phyloP scores from a whole-genome alignment of 225 moss, liverwort and hornwort genomes.

The Marchantia polymorpha region DNA sequence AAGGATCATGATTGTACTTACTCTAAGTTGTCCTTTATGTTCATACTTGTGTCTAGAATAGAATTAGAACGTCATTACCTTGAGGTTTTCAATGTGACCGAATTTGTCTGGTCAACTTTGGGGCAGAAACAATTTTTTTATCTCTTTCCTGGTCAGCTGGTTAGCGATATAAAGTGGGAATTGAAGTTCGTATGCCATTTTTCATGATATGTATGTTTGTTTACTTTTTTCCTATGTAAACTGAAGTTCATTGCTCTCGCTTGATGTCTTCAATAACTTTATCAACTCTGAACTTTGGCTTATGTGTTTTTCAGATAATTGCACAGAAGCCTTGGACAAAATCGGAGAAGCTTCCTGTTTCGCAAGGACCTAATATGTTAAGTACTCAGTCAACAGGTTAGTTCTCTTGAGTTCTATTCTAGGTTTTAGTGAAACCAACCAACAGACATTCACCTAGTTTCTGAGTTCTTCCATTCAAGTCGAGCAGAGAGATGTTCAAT shows the following conservation, averaged over 20 bases:
- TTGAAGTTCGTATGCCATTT: neutral
- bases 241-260: neutral
- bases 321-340: conserved; percentile 53
- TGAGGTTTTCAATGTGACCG: neutral
- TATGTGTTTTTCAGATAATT: conserved; percentile 38
- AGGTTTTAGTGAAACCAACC: no score
- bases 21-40: neutral
- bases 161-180: no score
- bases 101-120: neutral
- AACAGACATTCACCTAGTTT: no score
- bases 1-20: neutral
- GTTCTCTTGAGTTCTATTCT: neutral
- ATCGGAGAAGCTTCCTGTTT: conserved; percentile 53
- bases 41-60: no score
- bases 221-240: neutral
- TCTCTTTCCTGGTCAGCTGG: no score
- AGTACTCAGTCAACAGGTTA: conserved; percentile 47
- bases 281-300: neutral
- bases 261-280: neutral
- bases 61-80: neutral
- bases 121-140: no score
- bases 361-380: conserved; percentile 30
- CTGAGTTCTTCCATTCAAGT: no score
- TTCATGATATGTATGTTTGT: neutral
- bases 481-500: no score